A percentile compares a stretch with the other conserved stretches of the same genome.
These are phyloP conservation scores for Syncephalastrum monosporum DNA, from an alignment of 371 early-diverging fungal genomes.

Conservation along the genomic window DNA sequence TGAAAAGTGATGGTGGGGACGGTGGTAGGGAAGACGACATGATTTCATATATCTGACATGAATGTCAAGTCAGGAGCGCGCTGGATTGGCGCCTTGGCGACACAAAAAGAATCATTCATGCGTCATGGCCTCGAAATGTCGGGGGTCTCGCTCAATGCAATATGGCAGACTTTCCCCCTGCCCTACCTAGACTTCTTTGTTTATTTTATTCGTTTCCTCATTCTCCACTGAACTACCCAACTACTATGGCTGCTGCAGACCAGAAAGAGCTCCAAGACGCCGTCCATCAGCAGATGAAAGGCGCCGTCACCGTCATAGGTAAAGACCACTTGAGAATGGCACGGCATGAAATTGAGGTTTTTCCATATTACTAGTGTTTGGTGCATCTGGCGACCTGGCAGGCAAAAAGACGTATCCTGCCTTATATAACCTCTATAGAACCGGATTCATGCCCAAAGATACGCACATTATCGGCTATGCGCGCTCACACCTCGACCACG, in stretches of 20 bases:
- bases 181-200: no score
- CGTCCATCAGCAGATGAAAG: conserved; percentile 15
- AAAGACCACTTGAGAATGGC: background rate
- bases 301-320: conserved; percentile 23
- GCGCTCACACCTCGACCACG: conserved; percentile 76
- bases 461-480: conserved; percentile 94
- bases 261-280: conserved; percentile 7
- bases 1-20: no score
- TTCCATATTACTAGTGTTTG: conserved; percentile 63
- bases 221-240: background rate
- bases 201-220: background rate
- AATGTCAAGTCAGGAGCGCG: no score
- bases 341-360: background rate
- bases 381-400: conserved; percentile 95
- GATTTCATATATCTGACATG: no score
- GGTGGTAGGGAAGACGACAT: no score
- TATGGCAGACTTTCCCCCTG: no score
- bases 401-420: conserved; percentile 99
- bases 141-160: no score
- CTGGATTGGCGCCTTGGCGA: no score
- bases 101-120: no score
- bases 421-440: conserved; percentile 82
- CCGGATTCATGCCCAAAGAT: conserved; percentile 74
- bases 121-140: no score
- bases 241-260: conserved; percentile 4